phyloP scores from a whole-genome alignment of 441 rosid species.

The Populus hybrid region DNA sequence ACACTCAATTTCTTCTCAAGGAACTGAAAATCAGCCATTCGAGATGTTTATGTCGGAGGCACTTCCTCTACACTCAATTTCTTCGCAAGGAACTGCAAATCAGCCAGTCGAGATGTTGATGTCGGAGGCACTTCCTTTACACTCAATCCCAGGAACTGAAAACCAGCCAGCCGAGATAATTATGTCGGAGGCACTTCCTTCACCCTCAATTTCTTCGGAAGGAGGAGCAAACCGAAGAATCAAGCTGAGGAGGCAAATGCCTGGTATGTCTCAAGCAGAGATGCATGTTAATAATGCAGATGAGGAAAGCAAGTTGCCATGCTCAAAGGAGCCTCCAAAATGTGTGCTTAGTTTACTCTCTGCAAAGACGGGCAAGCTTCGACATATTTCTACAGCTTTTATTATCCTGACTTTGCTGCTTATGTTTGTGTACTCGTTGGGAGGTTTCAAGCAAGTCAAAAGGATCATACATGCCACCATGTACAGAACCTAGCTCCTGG shows the following conservation, averaged over 20 bases:
- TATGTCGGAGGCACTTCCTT: neutral
- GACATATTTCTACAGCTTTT: constrained; percentile 2
- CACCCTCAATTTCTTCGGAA: constrained; percentile 5
- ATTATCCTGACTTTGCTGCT: constrained; percentile 23
- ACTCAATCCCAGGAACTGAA: constrained; percentile 16
- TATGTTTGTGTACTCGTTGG: constrained; percentile 16
- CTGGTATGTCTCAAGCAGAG: neutral
- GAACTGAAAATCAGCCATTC: constrained; percentile 11
- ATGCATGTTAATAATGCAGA: neutral
- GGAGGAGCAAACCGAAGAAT: constrained; percentile 30
- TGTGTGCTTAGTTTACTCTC: constrained; percentile 14
- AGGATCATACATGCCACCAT: neutral
- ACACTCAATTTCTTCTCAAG: constrained; percentile 14
- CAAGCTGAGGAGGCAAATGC: constrained; percentile 16
- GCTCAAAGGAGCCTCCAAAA: constrained; percentile 6
- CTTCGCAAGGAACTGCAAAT: constrained; percentile 24
- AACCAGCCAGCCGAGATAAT: neutral
- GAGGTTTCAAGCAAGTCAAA: constrained; percentile 13
- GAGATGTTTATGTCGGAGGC: too few relatives aligned
- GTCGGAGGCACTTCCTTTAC: neutral
- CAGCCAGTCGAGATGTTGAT: neutral
- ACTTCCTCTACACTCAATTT: neutral
- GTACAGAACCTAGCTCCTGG: constrained; percentile 11
- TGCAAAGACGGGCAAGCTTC: neutral
- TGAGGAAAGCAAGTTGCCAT: constrained; percentile 1